Conservation (phyloP, 352 stramenopile genomes). For the Globisporangium radiosum region DNA sequence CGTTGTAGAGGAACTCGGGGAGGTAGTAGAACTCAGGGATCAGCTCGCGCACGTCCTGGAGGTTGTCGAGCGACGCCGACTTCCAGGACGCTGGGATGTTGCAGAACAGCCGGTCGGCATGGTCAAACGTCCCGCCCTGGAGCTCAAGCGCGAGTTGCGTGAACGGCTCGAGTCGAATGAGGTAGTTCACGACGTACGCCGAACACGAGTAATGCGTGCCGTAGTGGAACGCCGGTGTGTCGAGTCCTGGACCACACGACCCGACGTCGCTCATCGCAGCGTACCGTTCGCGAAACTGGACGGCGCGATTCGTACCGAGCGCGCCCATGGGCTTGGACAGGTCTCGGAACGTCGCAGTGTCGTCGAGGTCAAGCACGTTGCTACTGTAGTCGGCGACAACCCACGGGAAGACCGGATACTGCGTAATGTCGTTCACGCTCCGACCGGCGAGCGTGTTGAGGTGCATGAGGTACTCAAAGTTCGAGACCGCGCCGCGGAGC, state of each 20-base stretch:
- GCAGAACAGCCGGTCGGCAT: slow-evolving; percentile 94
- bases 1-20: slow-evolving; percentile 75
- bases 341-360: slow-evolving; percentile 83
- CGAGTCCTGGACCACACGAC: slow-evolving; percentile 20
- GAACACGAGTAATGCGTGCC: slow-evolving; percentile 96
- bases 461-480: slow-evolving; percentile 96
- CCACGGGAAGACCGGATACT: slow-evolving; percentile 98
- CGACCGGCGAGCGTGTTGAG: slow-evolving; percentile 94
- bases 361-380: slow-evolving; percentile 79
- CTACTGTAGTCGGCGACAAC: slow-evolving; percentile 89
- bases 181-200: slow-evolving; percentile 95
- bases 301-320: slow-evolving; percentile 72
- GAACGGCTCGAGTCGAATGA: slow-evolving; percentile 92
- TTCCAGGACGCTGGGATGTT: slow-evolving; percentile 92
- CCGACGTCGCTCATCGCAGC: slow-evolving; percentile 48
- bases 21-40: slow-evolving; percentile 81
- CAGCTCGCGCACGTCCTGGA: slow-evolving; percentile 80
- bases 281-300: slow-evolving; percentile 85
- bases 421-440: slow-evolving; percentile 97
- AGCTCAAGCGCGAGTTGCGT: slow-evolving; percentile 58
- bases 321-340: slow-evolving; percentile 93
- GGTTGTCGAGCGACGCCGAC: slow-evolving; percentile 90
- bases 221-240: slow-evolving; percentile 93
- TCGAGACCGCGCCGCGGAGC: slow-evolving; percentile 59
- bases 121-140: slow-evolving; percentile 86